Evolutionary conservation across 1,284 basidiomycete genomes (phyloP), one percentile per base, ranked within the genome.

Genomic region (Fomitopsis pinicola): DNA sequence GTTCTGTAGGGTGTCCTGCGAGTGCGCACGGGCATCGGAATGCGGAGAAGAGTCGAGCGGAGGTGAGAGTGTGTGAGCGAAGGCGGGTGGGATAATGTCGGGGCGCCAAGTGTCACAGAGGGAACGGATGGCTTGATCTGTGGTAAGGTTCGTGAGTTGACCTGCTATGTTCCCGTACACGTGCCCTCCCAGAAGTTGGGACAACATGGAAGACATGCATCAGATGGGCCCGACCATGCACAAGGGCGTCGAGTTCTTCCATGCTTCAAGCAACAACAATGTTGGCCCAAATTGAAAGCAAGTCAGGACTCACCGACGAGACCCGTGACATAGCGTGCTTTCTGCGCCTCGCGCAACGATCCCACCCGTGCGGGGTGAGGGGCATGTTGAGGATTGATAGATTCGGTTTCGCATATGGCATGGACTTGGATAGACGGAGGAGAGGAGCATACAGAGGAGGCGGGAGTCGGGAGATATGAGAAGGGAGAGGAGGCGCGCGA

Each of bases 111-210:
- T 87, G 66, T 91, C 87, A 70, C 81, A 85, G 59, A 91, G 73
- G 6, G 82, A 86, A 69, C 86, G 87, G 62, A 91, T 83, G 48
- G 89, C 84, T 84, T 90, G 86, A 78, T 91, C 89, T 91, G 72
- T 52, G 26, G 50, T 38, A 26, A 54, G 35, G 9, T 14, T 30
- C 5, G 15, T 54, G 35, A 54, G 52, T 15, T 22, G 35, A 40
- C 35, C 15, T 40, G 38, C 10, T 38, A 7, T 12, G 14, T 8
- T 50, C 48, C 28, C 3, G 8, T 28, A 15, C 9, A 17, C 14
- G 28, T 30, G 38, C 38, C 30, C 9, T 28, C 22, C 22, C 22
- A 28, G 26, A 50, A 26, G 3, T 9, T 28, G 48, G 15, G 28
- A 33, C 14, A 14, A 33, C 28, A 33, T 33, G 22, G 28, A 6